Base-by-base conservation (phyloP, 2,329 filamentous ascomycete genomes). In the Phaeosphaeriaceae sp. region DNA sequence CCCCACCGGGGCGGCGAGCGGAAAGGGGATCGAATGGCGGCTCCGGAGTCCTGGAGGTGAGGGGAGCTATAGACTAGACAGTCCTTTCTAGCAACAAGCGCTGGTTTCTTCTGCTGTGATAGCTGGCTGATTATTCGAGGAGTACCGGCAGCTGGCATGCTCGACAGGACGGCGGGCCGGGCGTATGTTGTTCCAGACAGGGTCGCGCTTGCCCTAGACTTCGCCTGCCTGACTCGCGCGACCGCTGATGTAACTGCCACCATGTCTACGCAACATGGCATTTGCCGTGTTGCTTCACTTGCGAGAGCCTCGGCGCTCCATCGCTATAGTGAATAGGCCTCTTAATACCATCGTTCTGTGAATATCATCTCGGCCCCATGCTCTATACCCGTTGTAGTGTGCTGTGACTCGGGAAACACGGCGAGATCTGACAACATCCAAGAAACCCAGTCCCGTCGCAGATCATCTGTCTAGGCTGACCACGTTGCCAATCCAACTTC, bases 1-100 rank as follows among this genome's bases (percentile, higher is more conserved):
- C 80, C 82, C 82, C 82, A 79, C 75, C 65, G 67, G 65, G 64
- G 75, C 76, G 74, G 70, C 51, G 49, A 56, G 51, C 27, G 49
- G 55, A 58, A 56, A 49, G 55, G 63, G 62, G 64, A 51, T 52
- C 50, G 60, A 55, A 54, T 49, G 51, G 58, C 24, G 48, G 42
- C 45, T 47, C 36, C 19, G 44, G 55, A 56, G 48, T 51, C 51
- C 19, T 11, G 53, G 15, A 44, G 46, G 19, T 20, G 40, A n/a
- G 17, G 22, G 49, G 25, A 45, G 42, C 9, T 24, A 53, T 24
- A 36, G 42, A 31, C 50, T 7, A 42, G 42, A 21, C 15, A 47
- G 40, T 46, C 2, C n/a, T 31, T 53, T 57, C n/a, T 51, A 46
- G 44, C 54, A 40, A 50, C 4, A 17, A 13, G 54, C n/a, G 48